Percentiles rank a stretch among this genome's conserved stretches.
phyloP scores from a whole-genome alignment of 768 basidiomycete genomes.

The Rhodotorula kratochvilovae region DNA sequence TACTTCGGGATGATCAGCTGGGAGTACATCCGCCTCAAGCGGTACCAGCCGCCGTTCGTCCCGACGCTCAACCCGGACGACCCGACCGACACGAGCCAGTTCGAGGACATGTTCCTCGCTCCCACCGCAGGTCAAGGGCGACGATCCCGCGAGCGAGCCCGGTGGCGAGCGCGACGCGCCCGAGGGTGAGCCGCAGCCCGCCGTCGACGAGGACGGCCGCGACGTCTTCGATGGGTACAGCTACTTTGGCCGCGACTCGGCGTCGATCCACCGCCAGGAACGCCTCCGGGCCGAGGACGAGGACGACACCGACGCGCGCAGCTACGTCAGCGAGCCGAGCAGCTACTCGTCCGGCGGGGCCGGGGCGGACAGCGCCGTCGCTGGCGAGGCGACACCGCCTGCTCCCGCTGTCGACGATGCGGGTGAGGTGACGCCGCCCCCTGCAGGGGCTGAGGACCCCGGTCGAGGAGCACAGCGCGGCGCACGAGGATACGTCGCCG shows the following conservation, averaged over 20 bases:
- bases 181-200: slow-evolving; percentile 40
- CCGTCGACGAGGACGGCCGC: slow-evolving; percentile 54
- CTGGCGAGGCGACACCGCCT: no score
- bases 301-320: slow-evolving; percentile 24
- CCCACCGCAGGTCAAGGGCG: slow-evolving; percentile 67
- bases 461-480: no score
- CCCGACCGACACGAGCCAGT: slow-evolving; percentile 94
- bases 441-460: not conserved
- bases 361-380: no score
- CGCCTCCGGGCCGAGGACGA: slow-evolving; percentile 50
- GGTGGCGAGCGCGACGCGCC: slow-evolving; percentile 45
- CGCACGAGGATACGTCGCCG: no score
- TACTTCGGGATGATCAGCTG: slow-evolving; percentile 31
- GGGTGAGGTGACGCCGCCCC: no score
- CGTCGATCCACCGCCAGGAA: slow-evolving; percentile 64
- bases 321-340: slow-evolving; percentile 8
- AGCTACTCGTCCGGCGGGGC: no score
- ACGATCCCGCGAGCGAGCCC: slow-evolving; percentile 57
- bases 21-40: slow-evolving; percentile 71
- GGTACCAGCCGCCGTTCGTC: slow-evolving; percentile 74
- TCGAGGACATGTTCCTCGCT: slow-evolving; percentile 94
- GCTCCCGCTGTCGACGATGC: no score
- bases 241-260: slow-evolving; percentile 62
- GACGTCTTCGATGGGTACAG: slow-evolving; percentile 93
- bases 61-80: slow-evolving; percentile 81